Evolutionary conservation across 2,329 filamentous ascomycete genomes (phyloP).

Genomic region (Monosporascus sp.): DNA sequence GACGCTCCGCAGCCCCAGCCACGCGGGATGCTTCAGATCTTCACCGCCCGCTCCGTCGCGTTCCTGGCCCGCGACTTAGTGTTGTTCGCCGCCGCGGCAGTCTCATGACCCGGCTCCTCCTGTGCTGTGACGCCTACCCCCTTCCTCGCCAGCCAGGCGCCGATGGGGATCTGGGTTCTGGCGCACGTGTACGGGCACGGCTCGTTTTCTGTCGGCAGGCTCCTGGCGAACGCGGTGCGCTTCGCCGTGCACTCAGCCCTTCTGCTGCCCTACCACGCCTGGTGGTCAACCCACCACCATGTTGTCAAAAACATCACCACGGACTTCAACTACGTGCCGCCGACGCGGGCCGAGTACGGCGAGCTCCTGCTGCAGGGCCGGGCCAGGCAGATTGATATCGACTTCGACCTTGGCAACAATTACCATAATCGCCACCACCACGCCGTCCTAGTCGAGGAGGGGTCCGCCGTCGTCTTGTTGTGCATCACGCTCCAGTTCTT

Average conservation of each 20-base stretch:
- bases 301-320: conserved; percentile 12
- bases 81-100: conserved; percentile 30
- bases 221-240: conserved; percentile 46
- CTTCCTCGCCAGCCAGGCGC: conserved; percentile 57
- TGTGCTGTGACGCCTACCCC: conserved; percentile 52
- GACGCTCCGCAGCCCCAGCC: conserved; percentile 45
- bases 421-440: too few species aligned
- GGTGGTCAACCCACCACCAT: conserved; percentile 13
- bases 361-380: neutral
- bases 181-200: conserved; percentile 67
- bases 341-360: conserved; percentile 5
- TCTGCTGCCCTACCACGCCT: conserved; percentile 9
- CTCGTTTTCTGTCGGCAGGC: conserved; percentile 50
- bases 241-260: conserved; percentile 9
- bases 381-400: too few species aligned
- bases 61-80: conserved; percentile 52
- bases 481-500: conserved; percentile 53
- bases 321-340: conserved; percentile 13
- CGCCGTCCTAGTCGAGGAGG: conserved; percentile 49
- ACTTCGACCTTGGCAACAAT: too few species aligned
- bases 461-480: conserved; percentile 48
- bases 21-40: conserved; percentile 54
- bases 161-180: conserved; percentile 64
- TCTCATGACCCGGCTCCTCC: conserved; percentile 31
- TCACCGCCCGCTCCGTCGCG: conserved; percentile 43